Evolutionary conservation across 768 basidiomycete species (phyloP).

Genomic region (Lentinula lateritia): DNA sequence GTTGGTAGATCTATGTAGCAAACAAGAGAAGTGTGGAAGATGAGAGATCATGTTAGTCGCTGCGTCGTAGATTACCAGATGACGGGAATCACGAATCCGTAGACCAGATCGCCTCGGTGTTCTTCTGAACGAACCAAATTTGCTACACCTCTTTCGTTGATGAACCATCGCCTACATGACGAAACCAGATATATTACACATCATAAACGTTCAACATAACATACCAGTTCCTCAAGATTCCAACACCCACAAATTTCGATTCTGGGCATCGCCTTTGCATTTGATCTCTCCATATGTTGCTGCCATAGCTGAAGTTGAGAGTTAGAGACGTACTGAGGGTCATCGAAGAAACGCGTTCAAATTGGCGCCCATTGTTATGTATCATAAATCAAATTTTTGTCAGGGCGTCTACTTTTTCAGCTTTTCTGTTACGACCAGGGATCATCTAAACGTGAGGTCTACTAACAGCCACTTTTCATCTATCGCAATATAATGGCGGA

Average conservation of each 20-base stretch:
- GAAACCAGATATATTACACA: neutral
- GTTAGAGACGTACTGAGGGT: neutral
- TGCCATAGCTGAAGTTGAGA: conserved; percentile 45
- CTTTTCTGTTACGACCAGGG: conserved; percentile 60
- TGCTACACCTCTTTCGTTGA: conserved; percentile 37
- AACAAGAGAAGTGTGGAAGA: neutral
- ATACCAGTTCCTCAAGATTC: conserved; percentile 31
- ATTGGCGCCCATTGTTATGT: neutral
- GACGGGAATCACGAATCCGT: conserved; percentile 22
- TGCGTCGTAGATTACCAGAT: neutral
- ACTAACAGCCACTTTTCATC: conserved; percentile 14
- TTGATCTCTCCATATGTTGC: conserved; percentile 45
- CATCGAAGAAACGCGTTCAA: neutral
- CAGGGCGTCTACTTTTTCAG: neutral
- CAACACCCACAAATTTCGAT: conserved; percentile 34
- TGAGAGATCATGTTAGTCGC: neutral
- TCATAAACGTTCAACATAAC: neutral
- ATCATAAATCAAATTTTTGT: neutral
- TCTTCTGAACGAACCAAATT: conserved; percentile 32
- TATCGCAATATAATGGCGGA: conserved; percentile 50
- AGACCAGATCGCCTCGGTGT: conserved; percentile 29
- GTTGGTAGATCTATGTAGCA: conserved; percentile 25
- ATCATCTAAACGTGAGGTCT: conserved; percentile 82
- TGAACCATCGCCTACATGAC: conserved; percentile 43
- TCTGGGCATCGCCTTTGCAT: conserved; percentile 45